Conservation (phyloP, 306 rosid species). For the Acacia confusa region DNA sequence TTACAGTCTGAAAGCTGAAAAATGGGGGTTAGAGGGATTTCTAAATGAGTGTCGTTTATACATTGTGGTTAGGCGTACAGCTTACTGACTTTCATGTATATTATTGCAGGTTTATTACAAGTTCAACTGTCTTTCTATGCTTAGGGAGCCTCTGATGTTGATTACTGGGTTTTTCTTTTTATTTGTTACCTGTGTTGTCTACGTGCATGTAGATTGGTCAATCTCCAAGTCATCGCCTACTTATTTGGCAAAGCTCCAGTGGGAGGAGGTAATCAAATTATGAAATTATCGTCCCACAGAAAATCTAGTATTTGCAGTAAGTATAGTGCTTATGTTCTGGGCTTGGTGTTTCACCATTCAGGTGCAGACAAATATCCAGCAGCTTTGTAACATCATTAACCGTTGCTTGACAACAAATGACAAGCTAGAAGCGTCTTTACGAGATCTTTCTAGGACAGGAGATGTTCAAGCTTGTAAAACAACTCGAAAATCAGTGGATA, state of each 20-base stretch:
- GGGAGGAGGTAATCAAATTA: slow-evolving; percentile 81
- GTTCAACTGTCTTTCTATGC: slow-evolving; percentile 87
- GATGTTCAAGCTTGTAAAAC: slow-evolving; percentile 87
- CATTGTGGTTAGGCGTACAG: slow-evolving; percentile 15
- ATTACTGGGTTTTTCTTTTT: slow-evolving; percentile 79
- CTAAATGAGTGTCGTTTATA: background rate
- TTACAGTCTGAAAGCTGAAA: background rate
- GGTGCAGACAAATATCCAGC: slow-evolving; percentile 77
- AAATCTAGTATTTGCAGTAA: slow-evolving; percentile 23
- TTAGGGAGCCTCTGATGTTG: slow-evolving; percentile 89
- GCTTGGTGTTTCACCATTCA: slow-evolving; percentile 41
- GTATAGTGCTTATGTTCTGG: slow-evolving; percentile 2
- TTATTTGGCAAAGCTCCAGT: slow-evolving; percentile 87
- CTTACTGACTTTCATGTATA: slow-evolving; percentile 13
- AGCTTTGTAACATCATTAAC: slow-evolving; percentile 52
- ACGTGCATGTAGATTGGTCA: slow-evolving; percentile 80
- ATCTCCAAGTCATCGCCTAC: slow-evolving; percentile 92
- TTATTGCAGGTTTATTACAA: slow-evolving; percentile 87
- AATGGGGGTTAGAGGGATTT: slow-evolving; percentile 8
- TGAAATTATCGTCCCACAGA: slow-evolving; percentile 17
- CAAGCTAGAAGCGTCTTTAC: slow-evolving; percentile 85
- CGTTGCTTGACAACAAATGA: slow-evolving; percentile 71
- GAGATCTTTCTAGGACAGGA: slow-evolving; percentile 88
- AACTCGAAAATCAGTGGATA: slow-evolving; percentile 83
- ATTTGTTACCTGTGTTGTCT: slow-evolving; percentile 73